phyloP scores from a whole-genome alignment of 306 rosid species.

The Cucurbita moschata region DNA sequence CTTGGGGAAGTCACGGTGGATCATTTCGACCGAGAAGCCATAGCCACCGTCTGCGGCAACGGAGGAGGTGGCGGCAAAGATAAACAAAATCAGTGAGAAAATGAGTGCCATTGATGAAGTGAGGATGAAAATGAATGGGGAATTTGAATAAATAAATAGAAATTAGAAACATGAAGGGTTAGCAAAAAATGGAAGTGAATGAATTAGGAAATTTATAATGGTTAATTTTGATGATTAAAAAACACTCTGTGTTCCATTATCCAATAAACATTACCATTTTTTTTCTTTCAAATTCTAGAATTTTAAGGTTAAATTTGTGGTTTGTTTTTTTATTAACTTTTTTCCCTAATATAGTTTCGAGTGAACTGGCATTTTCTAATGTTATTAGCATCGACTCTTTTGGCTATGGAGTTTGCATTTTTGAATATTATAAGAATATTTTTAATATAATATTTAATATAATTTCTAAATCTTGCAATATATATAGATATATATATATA shows the following conservation, averaged over 20 bases:
- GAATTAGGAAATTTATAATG: not conserved
- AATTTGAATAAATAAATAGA: not conserved
- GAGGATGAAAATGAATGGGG: not conserved
- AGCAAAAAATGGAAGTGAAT: not conserved
- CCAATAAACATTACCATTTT: not conserved
- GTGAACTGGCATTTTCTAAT: too few relatives aligned
- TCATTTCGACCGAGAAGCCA: conserved; percentile 27
- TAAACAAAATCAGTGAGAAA: not conserved
- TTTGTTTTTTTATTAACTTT: too few relatives aligned
- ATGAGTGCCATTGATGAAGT: not conserved
- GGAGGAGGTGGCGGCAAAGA: not conserved
- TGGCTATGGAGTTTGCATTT: too few relatives aligned
- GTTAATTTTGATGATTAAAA: too few relatives aligned
- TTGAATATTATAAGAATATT: too few relatives aligned
- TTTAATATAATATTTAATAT: too few relatives aligned
- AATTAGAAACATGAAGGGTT: not conserved
- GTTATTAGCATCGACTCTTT: too few relatives aligned
- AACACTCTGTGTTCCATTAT: too few relatives aligned
- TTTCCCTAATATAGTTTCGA: too few relatives aligned
- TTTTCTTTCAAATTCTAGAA: not conserved
- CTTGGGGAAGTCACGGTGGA: conserved; percentile 37
- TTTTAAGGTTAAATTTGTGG: not conserved
- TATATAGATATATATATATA: too few relatives aligned
- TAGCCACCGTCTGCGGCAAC: not conserved
- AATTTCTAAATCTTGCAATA: too few relatives aligned